Base-by-base conservation (phyloP, 768 basidiomycete species). In the Boletus subparvulus region DNA sequence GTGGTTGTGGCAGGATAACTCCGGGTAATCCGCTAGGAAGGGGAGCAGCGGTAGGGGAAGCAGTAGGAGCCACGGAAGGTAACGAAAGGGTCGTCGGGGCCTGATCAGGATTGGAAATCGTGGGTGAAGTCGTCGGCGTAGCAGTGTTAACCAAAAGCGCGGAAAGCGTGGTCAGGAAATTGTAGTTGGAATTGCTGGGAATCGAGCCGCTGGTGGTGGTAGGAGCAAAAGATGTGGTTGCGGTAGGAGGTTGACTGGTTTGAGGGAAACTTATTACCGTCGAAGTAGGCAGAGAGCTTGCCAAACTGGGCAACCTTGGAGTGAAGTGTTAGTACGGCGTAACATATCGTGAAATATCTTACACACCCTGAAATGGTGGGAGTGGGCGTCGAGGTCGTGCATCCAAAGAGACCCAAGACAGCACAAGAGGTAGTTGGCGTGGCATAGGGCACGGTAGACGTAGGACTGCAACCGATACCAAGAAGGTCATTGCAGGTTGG, bases 21-120 rank as follows among this genome's bases (percentile, higher is more conserved):
- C 62, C 70, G n/a, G 91, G 87, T 12, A 90, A 72, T 50, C 78
- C 79, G 0, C 77, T 70, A 0, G 90, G 90, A 13, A 91, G 74
- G 0, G 83, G 58, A 12, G 67, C 60, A 3, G 57, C 49, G 1
- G 71, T 52, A 6, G 75, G 71, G 5, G 67, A 1, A 8, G 64
- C 69, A 19, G 67, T 62, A 3, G 74, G 63, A 14, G 64, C 47
- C 1, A 47, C 52, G 11, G 64, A 58, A 8, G 37, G 10, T 9
- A 74, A 35, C 2, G 73, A 61, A 28, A 65, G 3, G 11, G 75
- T 72, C 2, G 78, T 69, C 5, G 54, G 5, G 2, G 66, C 42
- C 6, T 71, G 72, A 52, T 83, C 81, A 19, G 81, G 77, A 60
- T 78, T 57, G 17, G 72, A 72, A 10, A 50, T 12, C 26, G 77